Evolutionary conservation across 2,329 filamentous ascomycete species (phyloP).

Genomic region (Meredithiella fracta): DNA sequence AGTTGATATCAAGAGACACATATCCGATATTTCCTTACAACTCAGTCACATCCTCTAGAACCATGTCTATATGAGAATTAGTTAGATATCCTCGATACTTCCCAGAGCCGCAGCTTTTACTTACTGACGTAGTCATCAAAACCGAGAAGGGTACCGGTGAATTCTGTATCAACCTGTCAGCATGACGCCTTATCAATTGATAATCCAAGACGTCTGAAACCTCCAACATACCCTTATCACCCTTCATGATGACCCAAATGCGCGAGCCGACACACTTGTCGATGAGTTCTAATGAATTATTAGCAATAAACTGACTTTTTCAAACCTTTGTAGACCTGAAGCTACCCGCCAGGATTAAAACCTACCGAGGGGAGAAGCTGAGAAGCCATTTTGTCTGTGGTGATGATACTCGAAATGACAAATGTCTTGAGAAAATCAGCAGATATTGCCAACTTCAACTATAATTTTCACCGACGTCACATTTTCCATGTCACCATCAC

Average conservation of each 20-base stretch:
- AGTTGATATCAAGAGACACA: not conserved
- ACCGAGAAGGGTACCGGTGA: conserved; percentile 81
- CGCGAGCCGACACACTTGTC: conserved; percentile 96
- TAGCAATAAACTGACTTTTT: not conserved
- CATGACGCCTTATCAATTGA: not conserved
- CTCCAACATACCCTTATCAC: conserved; percentile 64
- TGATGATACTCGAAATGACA: not conserved
- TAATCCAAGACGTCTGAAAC: conserved; percentile 2
- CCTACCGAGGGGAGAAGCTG: conserved; percentile 58
- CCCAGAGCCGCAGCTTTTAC: conserved; percentile 28
- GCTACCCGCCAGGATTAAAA: not conserved
- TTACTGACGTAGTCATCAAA: conserved; percentile 99
- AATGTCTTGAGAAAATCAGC: not conserved
- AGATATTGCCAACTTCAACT: not conserved
- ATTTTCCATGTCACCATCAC: not conserved
- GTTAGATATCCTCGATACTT: conserved; percentile 15
- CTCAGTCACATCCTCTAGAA: conserved; percentile 91
- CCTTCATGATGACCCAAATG: conserved; percentile 99
- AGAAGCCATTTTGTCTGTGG: conserved; percentile 40
- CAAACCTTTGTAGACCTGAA: not conserved
- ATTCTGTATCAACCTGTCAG: conserved; percentile 43
- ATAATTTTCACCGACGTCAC: not conserved
- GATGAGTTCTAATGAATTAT: conserved; percentile 59
- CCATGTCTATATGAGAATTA: conserved; percentile 57
- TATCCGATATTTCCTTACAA: conserved; percentile 43